Evolutionary conservation across 139 green algal species (phyloP).

Genomic region (Haematococcus sp.): DNA sequence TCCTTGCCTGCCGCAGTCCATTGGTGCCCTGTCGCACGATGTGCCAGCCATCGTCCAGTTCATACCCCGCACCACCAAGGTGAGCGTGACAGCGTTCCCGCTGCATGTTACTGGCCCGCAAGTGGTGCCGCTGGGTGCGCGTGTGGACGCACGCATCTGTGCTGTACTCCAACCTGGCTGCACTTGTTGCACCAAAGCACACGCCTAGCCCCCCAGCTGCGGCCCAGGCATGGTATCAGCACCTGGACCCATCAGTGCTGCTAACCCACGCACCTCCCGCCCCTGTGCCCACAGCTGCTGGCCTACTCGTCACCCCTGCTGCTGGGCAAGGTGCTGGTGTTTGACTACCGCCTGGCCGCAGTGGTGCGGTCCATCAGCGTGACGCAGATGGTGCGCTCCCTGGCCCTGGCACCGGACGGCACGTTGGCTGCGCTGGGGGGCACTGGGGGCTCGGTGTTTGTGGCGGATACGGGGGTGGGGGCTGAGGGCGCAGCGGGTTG

Average conservation of each 20-base stretch:
- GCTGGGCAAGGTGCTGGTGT: slow-evolving; percentile 34
- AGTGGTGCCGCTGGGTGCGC: no score
- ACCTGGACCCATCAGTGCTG: no score
- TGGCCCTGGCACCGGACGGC: slow-evolving; percentile 21
- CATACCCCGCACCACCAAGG: slow-evolving; percentile 23
- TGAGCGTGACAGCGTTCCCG: neutral
- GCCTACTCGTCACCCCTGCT: slow-evolving; percentile 34
- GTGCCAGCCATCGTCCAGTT: slow-evolving; percentile 33
- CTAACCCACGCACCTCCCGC: no score
- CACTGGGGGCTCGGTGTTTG: slow-evolving; percentile 7
- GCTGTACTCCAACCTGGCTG: no score
- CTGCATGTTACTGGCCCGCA: no score
- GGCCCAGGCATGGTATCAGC: no score
- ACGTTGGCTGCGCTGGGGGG: slow-evolving; percentile 15
- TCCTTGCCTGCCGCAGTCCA: no score
- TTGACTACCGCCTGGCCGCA: slow-evolving; percentile 32
- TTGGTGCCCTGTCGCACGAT: slow-evolving; percentile 21
- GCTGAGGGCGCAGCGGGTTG: neutral
- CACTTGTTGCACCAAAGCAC: no score
- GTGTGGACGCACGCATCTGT: no score
- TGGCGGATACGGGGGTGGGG: no score
- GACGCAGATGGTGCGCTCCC: slow-evolving; percentile 31
- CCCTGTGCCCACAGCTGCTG: slow-evolving; percentile 10
- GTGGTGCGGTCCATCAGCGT: slow-evolving; percentile 22
- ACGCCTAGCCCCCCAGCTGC: no score